Percentiles rank a stretch among this genome's conserved stretches.
Conservation (phyloP, 257 asterid species). For the Striga asiatica region DNA sequence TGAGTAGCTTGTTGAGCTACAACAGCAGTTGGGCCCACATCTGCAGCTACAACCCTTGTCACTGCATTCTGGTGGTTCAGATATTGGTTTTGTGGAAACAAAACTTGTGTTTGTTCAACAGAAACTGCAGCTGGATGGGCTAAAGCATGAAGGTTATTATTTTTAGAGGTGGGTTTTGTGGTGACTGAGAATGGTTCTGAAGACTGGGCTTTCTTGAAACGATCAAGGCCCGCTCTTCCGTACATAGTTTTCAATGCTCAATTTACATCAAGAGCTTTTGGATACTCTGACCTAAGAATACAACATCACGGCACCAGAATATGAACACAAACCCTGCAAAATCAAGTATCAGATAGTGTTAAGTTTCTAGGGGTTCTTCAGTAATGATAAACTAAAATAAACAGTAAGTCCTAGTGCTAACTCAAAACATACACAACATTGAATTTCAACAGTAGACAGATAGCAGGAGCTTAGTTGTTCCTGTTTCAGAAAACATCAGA, state of each 20-base stretch:
- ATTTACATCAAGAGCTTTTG: constrained; percentile 10
- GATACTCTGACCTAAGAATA: too few relatives aligned
- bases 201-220: constrained; percentile 86
- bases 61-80: constrained; percentile 27
- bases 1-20: constrained; percentile 58
- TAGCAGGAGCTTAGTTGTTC: constrained; percentile 5
- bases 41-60: constrained; percentile 28
- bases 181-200: constrained; percentile 75
- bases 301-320: constrained; percentile 10
- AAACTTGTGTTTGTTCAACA: constrained; percentile 28
- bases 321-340: constrained; percentile 12
- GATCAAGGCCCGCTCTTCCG: constrained; percentile 85
- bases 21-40: constrained; percentile 22
- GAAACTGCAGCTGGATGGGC: constrained; percentile 22
- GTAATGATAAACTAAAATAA: constrained; percentile 7
- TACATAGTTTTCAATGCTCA: constrained; percentile 38
- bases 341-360: constrained; percentile 11
- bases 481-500: background rate
- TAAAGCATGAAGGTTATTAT: constrained; percentile 19
- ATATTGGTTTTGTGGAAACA: constrained; percentile 30
- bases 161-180: constrained; percentile 32
- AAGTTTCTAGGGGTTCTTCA: too few relatives aligned
- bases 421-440: background rate
- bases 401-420: constrained; percentile 1
- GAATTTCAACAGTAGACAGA: background rate